phyloP scores from a whole-genome alignment of 331 rosid genomes.

The Quercus tomentella region DNA sequence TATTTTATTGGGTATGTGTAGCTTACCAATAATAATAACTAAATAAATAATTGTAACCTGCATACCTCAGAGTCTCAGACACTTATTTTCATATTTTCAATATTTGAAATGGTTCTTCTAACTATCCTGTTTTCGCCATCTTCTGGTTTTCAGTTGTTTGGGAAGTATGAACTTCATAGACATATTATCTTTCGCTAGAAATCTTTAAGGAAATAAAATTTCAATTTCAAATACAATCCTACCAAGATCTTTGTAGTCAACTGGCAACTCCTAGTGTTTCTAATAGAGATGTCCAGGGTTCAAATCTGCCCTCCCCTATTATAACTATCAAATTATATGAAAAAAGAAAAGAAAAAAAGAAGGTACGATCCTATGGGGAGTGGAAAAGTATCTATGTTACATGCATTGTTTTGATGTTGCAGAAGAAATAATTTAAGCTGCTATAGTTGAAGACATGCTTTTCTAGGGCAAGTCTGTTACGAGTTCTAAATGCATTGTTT shows the following conservation, averaged over 20 bases:
- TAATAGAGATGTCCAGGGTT: too few species aligned
- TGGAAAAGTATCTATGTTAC: neutral
- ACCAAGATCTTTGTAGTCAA: too few species aligned
- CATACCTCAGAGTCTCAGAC: neutral
- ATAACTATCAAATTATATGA: too few species aligned
- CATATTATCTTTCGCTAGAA: neutral
- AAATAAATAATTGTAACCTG: too few species aligned
- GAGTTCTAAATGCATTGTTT: neutral
- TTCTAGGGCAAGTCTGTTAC: neutral
- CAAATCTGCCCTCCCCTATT: too few species aligned
- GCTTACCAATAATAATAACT: too few species aligned
- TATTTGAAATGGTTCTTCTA: neutral
- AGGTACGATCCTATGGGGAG: neutral
- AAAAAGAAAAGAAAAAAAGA: too few species aligned
- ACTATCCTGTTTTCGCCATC: neutral
- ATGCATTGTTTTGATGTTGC: neutral
- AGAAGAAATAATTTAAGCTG: neutral
- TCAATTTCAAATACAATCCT: too few species aligned
- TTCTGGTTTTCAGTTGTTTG: neutral
- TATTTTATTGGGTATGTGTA: too few species aligned
- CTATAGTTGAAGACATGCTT: neutral
- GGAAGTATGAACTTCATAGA: neutral
- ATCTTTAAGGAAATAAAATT: neutral
- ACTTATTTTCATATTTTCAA: neutral
- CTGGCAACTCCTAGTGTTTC: too few species aligned